Percentiles rank a stretch among this genome's conserved stretches.
phyloP scores from a whole-genome alignment of 225 moss, liverwort and hornwort species.

The Anthoceros angustus region DNA sequence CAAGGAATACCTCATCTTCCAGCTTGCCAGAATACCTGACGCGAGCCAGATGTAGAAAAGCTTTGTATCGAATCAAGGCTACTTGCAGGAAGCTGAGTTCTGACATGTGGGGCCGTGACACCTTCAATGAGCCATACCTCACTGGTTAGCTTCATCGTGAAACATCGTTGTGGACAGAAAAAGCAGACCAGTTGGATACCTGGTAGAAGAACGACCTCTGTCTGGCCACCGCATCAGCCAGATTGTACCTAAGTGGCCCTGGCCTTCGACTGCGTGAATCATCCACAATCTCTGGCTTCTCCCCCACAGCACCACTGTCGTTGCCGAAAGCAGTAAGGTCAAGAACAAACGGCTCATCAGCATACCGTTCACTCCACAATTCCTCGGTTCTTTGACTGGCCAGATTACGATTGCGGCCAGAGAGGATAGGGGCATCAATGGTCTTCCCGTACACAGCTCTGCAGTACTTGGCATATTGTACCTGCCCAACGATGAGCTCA shows the following conservation, averaged over 20 bases:
- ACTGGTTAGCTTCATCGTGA: not conserved
- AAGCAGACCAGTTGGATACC: slow-evolving; percentile 12
- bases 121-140: slow-evolving; percentile 12
- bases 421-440: not conserved
- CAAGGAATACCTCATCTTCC: slow-evolving; percentile 17
- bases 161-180: not conserved
- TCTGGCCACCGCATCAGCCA: slow-evolving; percentile 40
- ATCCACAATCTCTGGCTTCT: not conserved
- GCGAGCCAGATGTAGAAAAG: slow-evolving; percentile 31
- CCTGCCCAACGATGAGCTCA: slow-evolving; percentile 8
- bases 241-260: slow-evolving; percentile 22
- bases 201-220: slow-evolving; percentile 93
- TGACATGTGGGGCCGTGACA: slow-evolving; percentile 28
- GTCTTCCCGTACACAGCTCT: slow-evolving; percentile 18
- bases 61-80: slow-evolving; percentile 25
- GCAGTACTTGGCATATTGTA: slow-evolving; percentile 27
- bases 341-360: not conserved
- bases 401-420: not conserved
- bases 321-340: not conserved
- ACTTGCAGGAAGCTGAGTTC: slow-evolving; percentile 22
- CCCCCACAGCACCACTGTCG: not conserved
- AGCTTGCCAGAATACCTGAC: slow-evolving; percentile 7
- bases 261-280: slow-evolving; percentile 20
- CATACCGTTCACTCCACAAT: not conserved
- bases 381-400: not conserved